A percentile compares a stretch with the other conserved stretches of the same genome.
These are phyloP conservation scores for Hondaea fermentalgiana DNA, from an alignment of 108 stramenopile species.

Conservation along the genomic window DNA sequence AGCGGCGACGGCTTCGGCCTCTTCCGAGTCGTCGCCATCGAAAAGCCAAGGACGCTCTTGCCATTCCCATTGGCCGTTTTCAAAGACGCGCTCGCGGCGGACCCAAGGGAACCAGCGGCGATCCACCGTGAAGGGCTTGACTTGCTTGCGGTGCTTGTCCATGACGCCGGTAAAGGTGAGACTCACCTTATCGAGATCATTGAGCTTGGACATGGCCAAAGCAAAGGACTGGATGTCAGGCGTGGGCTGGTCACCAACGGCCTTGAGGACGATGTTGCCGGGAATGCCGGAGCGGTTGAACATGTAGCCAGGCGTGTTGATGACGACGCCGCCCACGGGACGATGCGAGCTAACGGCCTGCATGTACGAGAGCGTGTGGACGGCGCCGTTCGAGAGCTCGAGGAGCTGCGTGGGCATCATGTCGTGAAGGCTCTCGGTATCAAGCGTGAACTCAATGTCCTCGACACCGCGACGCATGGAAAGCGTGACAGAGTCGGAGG, in stretches of 20 bases:
- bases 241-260: constrained; percentile 28
- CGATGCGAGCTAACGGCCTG: constrained; percentile 24
- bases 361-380: constrained; percentile 32
- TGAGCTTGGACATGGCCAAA: constrained; percentile 20
- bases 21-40: not conserved
- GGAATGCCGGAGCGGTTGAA: constrained; percentile 23
- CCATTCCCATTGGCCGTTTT: not conserved
- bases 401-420: constrained; percentile 29
- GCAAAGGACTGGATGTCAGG: constrained; percentile 34
- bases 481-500: not conserved
- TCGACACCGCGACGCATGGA: constrained; percentile 18
- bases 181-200: constrained; percentile 24
- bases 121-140: constrained; percentile 15
- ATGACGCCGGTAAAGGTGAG: constrained; percentile 29
- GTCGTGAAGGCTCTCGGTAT: constrained; percentile 25
- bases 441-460: constrained; percentile 9
- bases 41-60: not conserved
- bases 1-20: not conserved
- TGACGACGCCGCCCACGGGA: not conserved
- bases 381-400: constrained; percentile 23
- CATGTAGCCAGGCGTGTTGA: constrained; percentile 34
- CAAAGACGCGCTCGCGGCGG: constrained; percentile 24
- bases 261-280: constrained; percentile 22
- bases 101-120: constrained; percentile 19
- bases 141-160: constrained; percentile 40